These are phyloP conservation scores for Dendrostoma leiphaemia DNA, from an alignment of 2,329 filamentous ascomycete species.

Conservation along the genomic window DNA sequence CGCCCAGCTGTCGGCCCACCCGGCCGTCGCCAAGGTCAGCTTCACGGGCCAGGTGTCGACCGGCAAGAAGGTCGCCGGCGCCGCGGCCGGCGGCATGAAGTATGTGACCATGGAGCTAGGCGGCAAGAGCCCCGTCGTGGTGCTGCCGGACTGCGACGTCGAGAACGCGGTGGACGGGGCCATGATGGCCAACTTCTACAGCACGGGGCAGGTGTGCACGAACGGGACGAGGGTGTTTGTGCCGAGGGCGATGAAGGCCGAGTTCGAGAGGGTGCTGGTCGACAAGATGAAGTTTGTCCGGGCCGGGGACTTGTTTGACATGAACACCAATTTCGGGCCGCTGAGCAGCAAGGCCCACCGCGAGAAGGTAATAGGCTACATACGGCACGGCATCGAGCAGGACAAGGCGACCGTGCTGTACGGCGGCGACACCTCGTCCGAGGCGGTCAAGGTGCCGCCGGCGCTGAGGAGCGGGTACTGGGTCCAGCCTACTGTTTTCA, in stretches of 20 bases:
- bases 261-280: constrained; percentile 67
- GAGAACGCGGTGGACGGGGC: constrained; percentile 82
- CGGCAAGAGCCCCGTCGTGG: constrained; percentile 77
- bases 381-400: constrained; percentile 68
- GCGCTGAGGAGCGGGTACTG: constrained; percentile 68
- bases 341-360: constrained; percentile 72
- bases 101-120: constrained; percentile 91
- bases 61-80: constrained; percentile 75
- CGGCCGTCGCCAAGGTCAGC: constrained; percentile 76
- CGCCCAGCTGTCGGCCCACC: constrained; percentile 70
- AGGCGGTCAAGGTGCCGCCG: constrained; percentile 41
- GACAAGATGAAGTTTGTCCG: constrained; percentile 70
- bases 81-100: constrained; percentile 78
- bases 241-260: constrained; percentile 59
- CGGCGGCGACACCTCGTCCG: constrained; percentile 64
- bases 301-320: constrained; percentile 69
- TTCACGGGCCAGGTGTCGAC: constrained; percentile 88
- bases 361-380: constrained; percentile 76
- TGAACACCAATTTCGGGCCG: constrained; percentile 78
- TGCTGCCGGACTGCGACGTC: constrained; percentile 77
- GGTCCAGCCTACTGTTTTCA: constrained; percentile 82
- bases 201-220: constrained; percentile 87
- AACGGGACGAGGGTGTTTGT: constrained; percentile 90
- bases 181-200: constrained; percentile 94
- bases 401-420: constrained; percentile 74